phyloP scores from a whole-genome alignment of 2,329 filamentous ascomycete species.

The Ophiostoma himal-ulmi region DNA sequence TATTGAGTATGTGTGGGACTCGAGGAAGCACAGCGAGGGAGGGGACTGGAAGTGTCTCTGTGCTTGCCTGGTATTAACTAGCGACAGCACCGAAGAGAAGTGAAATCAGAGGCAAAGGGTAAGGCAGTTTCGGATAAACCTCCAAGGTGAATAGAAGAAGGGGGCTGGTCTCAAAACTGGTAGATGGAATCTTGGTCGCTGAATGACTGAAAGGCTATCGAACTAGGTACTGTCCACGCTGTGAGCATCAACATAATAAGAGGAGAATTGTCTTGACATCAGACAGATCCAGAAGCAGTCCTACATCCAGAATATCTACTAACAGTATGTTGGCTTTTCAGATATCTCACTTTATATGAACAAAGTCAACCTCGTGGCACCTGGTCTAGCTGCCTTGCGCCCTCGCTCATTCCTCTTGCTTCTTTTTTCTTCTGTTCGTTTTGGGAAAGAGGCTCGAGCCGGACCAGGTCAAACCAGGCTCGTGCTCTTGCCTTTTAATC shows the following conservation, averaged over 20 bases:
- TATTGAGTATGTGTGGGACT: neutral
- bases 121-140: neutral
- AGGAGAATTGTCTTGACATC: neutral
- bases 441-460: neutral
- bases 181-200: neutral
- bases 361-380: neutral
- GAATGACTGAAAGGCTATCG: neutral
- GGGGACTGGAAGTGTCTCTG: neutral
- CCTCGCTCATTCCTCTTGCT: neutral
- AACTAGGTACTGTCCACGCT: neutral
- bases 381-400: neutral
- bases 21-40: neutral
- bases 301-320: neutral
- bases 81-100: neutral
- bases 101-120: neutral
- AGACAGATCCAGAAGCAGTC: neutral
- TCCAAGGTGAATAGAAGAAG: neutral
- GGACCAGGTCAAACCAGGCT: neutral
- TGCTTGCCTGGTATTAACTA: neutral
- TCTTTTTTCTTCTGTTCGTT: neutral
- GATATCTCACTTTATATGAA: neutral
- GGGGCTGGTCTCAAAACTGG: neutral
- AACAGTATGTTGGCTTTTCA: neutral
- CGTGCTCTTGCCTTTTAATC: neutral
- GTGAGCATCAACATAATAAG: neutral